These are phyloP conservation scores for Trichosporon sp. DNA, from an alignment of 1,284 basidiomycete genomes.

Conservation along the genomic window DNA sequence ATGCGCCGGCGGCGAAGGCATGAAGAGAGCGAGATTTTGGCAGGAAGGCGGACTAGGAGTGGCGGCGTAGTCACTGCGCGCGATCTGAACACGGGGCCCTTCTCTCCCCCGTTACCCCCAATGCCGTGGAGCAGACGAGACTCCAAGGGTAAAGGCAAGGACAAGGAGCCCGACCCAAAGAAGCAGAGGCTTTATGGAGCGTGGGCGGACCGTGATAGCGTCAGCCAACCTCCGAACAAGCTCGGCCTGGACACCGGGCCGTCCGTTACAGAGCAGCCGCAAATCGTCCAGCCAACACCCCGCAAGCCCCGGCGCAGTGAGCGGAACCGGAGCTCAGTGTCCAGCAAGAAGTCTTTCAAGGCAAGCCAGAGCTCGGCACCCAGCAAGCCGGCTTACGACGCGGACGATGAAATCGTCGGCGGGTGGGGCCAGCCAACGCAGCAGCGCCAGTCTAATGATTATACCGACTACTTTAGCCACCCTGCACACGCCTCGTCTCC, in stretches of 20 bases:
- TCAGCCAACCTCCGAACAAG: not conserved
- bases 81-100: not conserved
- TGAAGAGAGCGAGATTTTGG: constrained; percentile 48
- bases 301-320: not conserved
- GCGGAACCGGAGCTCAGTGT: not conserved
- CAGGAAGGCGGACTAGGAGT: constrained; percentile 57
- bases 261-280: not conserved
- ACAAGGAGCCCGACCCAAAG: not conserved
- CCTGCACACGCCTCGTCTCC: not conserved
- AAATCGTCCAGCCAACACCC: not conserved
- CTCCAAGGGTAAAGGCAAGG: constrained; percentile 18
- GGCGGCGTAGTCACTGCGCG: not conserved
- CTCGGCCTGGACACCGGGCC: not conserved
- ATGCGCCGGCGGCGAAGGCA: constrained; percentile 35
- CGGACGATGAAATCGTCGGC: not conserved
- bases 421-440: not conserved
- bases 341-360: not conserved
- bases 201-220: constrained; percentile 45
- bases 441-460: not conserved
- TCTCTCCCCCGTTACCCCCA: not conserved
- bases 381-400: too few relatives aligned
- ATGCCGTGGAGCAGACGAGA: constrained; percentile 15
- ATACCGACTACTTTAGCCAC: not conserved
- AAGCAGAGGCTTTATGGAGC: constrained; percentile 42
- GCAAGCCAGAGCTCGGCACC: not conserved